Base-by-base conservation (phyloP, 352 stramenopile species). In the Phytopythium boreale region DNA sequence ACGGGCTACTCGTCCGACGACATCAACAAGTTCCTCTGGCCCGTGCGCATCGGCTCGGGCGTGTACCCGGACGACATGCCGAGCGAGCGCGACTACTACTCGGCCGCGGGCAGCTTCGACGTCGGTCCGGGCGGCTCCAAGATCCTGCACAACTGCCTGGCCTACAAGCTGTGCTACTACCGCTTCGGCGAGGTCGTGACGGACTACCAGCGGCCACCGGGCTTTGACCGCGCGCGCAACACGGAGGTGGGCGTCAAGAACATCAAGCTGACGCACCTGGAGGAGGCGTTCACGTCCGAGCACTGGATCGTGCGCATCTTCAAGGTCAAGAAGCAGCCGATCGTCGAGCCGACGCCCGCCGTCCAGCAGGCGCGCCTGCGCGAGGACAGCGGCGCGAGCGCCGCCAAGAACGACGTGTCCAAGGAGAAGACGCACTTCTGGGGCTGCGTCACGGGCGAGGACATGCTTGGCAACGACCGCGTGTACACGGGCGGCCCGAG, bases 241-340 rank as follows among this genome's bases (percentile, higher is more conserved):
- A 83, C 78, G 26, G 84, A 96, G 57, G 81, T 97, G n/a, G 89
- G 88, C 29, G 84, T 93, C 59, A 97, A 97, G 75, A 88, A 97
- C 73, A 94, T 97, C 64, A 80, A 87, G 62, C 74, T 98, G 49
- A 93, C 84, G 43, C 89, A 96, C 70, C 66, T 98, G 74, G 92
- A 98, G 65, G 91, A 98, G 68, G 90, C 89, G 2, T 98, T 98
- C 71, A 98, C 90, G 63, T 97, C 87, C n/a, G 90, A 98, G 74
- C 90, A 98, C 77, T 98, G 93, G 91, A 97, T 97, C 55, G 92
- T 98, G 52, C 90, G 94, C 66, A 98, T 98, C 61, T 98, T 90
- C 75, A 95, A 95, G 75, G 90, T 98, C n/a, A 96, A 97, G 77
- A 93, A 91, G 69, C 79, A 85, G 70, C 70, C 84, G 7, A 92